Base-by-base conservation (phyloP, 306 rosid species). In the Medicago ruthenica region DNA sequence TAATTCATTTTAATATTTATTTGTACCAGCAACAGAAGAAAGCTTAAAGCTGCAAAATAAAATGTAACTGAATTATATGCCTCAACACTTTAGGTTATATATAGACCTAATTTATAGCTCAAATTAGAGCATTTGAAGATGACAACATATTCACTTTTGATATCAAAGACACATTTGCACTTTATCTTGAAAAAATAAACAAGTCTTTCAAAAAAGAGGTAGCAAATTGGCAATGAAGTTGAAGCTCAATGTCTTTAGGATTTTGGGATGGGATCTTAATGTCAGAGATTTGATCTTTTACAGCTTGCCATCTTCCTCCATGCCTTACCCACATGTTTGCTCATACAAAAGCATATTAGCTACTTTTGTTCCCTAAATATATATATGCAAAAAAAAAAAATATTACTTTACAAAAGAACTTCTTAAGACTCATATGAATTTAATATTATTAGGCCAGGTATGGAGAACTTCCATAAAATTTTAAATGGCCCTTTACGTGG, bases 1-100 rank as follows among this genome's bases (percentile, higher is more conserved):
- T 77, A 13, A 27, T 73, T 34, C 74, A 60, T 34, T 77, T 73
- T 71, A 58, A 72, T 60, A 76, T 54, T 10, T 20, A 20, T 68
- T 44, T 67, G 18, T 15, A 16, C 76, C 36, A 24, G 16, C 69
- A 34, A 76, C 27, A 67, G 45, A 73, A 67, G 24, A 80, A 80
- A 54, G 81, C 68, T 68, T 69, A 81, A 74, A 76, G 75, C 83
- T 84, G 75, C 59, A 4, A 72, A 53, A 76, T 75, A 59, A 77
- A 69, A 51, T 55, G 58, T 70, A 73, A 74, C 24, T 69, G 47
- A 37, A 27, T 53, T 57, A 54, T 59, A 84, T 78, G 84, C 71
- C 70, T 82, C 80, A 82, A 44, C 71, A 79, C 74, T 82, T 82
- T 78, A 70, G 76, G 79, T 17, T 53, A 67, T 39, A 6, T 70